These are phyloP conservation scores for Gynostemma pentaphyllum DNA, from an alignment of 306 rosid species.

Conservation along the genomic window DNA sequence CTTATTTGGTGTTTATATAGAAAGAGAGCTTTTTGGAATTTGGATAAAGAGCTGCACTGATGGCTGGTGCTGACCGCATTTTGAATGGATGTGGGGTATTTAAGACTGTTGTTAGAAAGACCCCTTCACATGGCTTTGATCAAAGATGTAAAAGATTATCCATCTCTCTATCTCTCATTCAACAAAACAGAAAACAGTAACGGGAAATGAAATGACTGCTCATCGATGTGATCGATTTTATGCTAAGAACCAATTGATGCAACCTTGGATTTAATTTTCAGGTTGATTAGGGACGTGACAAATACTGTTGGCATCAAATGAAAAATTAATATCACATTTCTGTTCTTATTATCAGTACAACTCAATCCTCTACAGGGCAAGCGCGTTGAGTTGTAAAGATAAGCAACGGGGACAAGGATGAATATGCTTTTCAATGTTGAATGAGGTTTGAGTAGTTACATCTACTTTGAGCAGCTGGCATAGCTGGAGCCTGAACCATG, in stretches of 20 bases:
- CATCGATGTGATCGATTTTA: background rate
- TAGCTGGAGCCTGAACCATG: no score
- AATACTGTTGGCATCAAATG: background rate
- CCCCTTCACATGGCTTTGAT: conserved; percentile 3
- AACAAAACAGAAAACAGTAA: background rate
- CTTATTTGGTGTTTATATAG: background rate
- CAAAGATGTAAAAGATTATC: background rate
- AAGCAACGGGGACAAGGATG: conserved; percentile 4
- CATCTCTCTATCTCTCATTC: background rate
- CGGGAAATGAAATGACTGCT: background rate
- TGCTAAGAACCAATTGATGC: background rate
- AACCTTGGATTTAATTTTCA: background rate
- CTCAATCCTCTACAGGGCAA: background rate
- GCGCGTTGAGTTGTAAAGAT: background rate
- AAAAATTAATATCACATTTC: background rate
- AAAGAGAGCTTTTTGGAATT: background rate
- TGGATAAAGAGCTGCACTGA: background rate
- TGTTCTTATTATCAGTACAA: background rate
- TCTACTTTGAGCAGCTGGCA: conserved; percentile 9
- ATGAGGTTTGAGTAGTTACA: background rate
- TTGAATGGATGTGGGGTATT: background rate
- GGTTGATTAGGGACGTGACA: background rate
- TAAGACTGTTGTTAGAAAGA: conserved; percentile 6
- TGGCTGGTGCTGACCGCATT: background rate
- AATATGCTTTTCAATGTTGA: conserved; percentile 7